phyloP scores from a whole-genome alignment of 2,329 filamentous ascomycete genomes.

The Exophiala xenobiotica region DNA sequence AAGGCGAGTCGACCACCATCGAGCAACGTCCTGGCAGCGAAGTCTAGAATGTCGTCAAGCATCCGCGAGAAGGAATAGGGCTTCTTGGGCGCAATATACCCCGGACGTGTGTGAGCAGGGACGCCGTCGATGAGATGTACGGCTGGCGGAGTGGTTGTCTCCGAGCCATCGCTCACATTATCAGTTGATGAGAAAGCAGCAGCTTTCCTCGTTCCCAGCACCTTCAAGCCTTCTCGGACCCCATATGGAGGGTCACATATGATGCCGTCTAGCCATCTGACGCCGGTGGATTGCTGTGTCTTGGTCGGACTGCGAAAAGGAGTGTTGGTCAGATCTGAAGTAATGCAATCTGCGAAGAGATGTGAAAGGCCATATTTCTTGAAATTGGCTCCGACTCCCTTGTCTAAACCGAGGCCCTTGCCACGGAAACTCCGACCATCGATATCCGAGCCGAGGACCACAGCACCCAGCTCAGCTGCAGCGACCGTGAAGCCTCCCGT shows the following conservation, averaged over 20 bases:
- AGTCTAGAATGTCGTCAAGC: slow-evolving; percentile 83
- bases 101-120: slow-evolving; percentile 65
- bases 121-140: slow-evolving; percentile 63
- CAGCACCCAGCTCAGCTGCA: slow-evolving; percentile 83
- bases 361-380: slow-evolving; percentile 71
- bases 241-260: slow-evolving; percentile 96
- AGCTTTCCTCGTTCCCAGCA: slow-evolving; percentile 72
- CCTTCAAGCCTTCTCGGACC: slow-evolving; percentile 84
- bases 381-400: slow-evolving; percentile 68
- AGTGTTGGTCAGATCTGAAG: slow-evolving; percentile 83
- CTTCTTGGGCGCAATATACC: slow-evolving; percentile 82
- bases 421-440: slow-evolving; percentile 87
- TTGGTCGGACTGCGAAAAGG: slow-evolving; percentile 60
- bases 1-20: slow-evolving; percentile 79
- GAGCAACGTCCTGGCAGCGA: slow-evolving; percentile 74
- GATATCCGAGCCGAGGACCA: slow-evolving; percentile 85
- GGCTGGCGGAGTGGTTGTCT: slow-evolving; percentile 1
- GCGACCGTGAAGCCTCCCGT: slow-evolving; percentile 91
- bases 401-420: slow-evolving; percentile 36
- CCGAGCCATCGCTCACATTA: background rate
- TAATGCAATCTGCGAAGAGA: slow-evolving; percentile 73
- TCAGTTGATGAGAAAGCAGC: slow-evolving; percentile 1
- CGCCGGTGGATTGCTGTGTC: slow-evolving; percentile 12
- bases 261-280: slow-evolving; percentile 76
- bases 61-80: slow-evolving; percentile 91